phyloP scores from a whole-genome alignment of 2,329 filamentous ascomycete species.

The Eutypa lata region DNA sequence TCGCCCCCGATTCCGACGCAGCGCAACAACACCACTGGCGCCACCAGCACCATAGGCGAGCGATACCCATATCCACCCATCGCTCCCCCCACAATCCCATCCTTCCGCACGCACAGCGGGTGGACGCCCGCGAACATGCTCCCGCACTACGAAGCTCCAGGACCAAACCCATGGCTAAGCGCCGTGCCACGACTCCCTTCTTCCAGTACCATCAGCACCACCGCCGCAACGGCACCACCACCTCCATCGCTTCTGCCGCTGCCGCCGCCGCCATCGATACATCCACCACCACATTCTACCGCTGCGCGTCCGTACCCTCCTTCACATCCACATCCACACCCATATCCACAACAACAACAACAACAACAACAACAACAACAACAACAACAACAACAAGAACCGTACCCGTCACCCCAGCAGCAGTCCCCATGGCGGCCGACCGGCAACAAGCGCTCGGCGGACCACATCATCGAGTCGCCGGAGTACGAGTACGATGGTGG shows the following conservation, averaged over 20 bases:
- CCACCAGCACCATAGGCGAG: conserved; percentile 18
- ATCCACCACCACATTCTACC: conserved; percentile 2
- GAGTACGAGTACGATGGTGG: conserved; percentile 19
- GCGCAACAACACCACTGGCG: conserved; percentile 1
- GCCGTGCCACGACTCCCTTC: conserved; percentile 38
- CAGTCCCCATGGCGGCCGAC: conserved; percentile 5
- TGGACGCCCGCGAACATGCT: conserved; percentile 27
- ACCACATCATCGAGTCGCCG: conserved; percentile 23
- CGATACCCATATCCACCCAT: conserved; percentile 20
- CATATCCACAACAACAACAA: not conserved
- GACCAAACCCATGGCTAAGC: conserved; percentile 40
- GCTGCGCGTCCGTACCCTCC: conserved; percentile 1
- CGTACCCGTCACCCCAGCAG: conserved; percentile 3
- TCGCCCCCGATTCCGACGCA: conserved; percentile 10
- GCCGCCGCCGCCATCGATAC: not conserved
- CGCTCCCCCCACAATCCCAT: conserved; percentile 10
- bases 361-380: conserved; percentile 4
- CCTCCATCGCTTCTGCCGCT: conserved; percentile 15
- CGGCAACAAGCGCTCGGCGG: conserved; percentile 27
- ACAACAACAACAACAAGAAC: conserved; percentile 8
- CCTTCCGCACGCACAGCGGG: conserved; percentile 14
- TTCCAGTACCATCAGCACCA: not conserved
- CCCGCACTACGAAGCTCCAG: conserved; percentile 17
- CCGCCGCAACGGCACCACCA: not conserved
- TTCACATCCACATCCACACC: conserved; percentile 3